These are phyloP conservation scores for Pythium graminicola DNA, from an alignment of 352 stramenopile species.

Conservation along the genomic window DNA sequence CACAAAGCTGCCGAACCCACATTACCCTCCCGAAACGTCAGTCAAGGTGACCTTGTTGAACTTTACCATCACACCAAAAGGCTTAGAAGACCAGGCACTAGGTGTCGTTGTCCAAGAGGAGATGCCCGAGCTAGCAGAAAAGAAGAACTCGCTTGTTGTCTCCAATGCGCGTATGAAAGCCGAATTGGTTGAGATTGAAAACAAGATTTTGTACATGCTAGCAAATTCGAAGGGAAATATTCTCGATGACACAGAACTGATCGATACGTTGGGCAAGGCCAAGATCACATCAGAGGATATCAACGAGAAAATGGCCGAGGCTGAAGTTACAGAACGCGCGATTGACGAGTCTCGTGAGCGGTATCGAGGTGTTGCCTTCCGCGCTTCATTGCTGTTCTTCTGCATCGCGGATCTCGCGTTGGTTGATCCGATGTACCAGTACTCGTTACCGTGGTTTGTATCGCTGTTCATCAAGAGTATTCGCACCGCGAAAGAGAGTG, in stretches of 20 bases:
- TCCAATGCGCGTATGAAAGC: conserved; percentile 85
- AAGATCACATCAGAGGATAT: conserved; percentile 77
- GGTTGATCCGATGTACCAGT: conserved; percentile 90
- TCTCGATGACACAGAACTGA: conserved; percentile 89
- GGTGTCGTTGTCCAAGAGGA: conserved; percentile 88
- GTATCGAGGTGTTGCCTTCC: conserved; percentile 85
- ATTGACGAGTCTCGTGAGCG: conserved; percentile 80
- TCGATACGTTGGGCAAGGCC: conserved; percentile 82
- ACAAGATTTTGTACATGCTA: conserved; percentile 88
- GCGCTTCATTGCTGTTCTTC: conserved; percentile 87
- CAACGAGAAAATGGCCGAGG: conserved; percentile 88
- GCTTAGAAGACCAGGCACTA: conserved; percentile 87
- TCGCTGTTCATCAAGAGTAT: conserved; percentile 88
- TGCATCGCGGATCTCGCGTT: conserved; percentile 85
- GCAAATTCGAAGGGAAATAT: conserved; percentile 91
- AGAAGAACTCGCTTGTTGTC: conserved; percentile 88
- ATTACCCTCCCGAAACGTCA: conserved; percentile 87
- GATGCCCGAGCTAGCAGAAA: conserved; percentile 82
- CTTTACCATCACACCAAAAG: conserved; percentile 91
- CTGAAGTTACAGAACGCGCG: conserved; percentile 86
- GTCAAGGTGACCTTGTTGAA: conserved; percentile 91
- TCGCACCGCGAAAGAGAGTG: conserved; percentile 57
- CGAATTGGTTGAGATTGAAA: conserved; percentile 89
- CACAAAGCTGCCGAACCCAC: conserved; percentile 89
- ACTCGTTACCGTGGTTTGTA: conserved; percentile 91